Base-by-base conservation (phyloP, 2,329 filamentous ascomycete genomes). In the Aspergillus hiratsukae region DNA sequence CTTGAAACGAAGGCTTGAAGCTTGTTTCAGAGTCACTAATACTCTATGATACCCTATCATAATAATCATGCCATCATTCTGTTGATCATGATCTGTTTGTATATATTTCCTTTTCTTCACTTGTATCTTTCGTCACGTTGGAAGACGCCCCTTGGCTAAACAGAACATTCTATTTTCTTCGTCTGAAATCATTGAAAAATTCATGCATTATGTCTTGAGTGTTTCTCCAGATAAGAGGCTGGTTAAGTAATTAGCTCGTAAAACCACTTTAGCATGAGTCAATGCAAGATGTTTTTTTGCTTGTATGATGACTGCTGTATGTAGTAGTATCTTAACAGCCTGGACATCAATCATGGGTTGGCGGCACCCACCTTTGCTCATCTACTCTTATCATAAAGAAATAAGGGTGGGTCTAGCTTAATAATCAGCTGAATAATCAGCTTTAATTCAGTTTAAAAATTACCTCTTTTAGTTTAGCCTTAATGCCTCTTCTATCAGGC, bases 1-100 rank as follows among this genome's bases (percentile, higher is more conserved):
- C 37, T 57, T 35, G 57, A 63, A 28, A 52, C 60, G n/a, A 64
- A 64, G 56, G 58, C 27, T 45, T 58, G 52, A 40, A 54, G 45
- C 23, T 21, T 46, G 4, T n/a, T 9, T 27, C 41, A 10, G 19
- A 23, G 8, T 46, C 23, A 7, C 23, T 46, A 14, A 21, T n/a
- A 23, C 14, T 10, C 21, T 25, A 14, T 46, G 43, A 46, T 46
- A 46, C 43, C 43, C 43, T 25, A 11, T 23, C 2, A 27, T 46
- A 27, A 46, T 46, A 27, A 46, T 17, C 10, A 23, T 27, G 31
- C 14, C 31, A 9, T 46, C 4, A 46, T 21, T 46, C 43, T 46
- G 23, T 23, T 10, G 31, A 37, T 14, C 43, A 17, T 46, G 11
- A 46, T 46, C 21, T 27, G 21, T 7, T 23, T 46, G 43, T 46